Conservation (phyloP, 345 rosid genomes). For the Microthlaspi erraticum region DNA sequence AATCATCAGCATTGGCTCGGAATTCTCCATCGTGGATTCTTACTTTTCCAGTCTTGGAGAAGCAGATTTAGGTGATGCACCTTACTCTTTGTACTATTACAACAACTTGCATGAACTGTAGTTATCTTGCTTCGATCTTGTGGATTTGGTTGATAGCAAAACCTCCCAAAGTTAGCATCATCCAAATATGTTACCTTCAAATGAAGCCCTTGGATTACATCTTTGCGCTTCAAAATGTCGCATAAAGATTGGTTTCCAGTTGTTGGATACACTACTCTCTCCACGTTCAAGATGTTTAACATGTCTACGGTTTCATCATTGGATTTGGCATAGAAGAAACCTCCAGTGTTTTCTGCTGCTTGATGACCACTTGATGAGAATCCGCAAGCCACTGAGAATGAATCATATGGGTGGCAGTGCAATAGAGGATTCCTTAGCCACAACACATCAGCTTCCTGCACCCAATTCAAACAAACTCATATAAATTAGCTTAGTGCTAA, state of each 20-base stretch:
- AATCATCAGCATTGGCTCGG: background rate
- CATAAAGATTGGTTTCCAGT: slow-evolving; percentile 36
- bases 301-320: slow-evolving; percentile 16
- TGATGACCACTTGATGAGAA: slow-evolving; percentile 13
- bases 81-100: slow-evolving; percentile 46
- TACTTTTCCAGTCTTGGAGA: slow-evolving; percentile 49
- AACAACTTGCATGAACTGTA: slow-evolving; percentile 53
- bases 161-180: slow-evolving; percentile 32
- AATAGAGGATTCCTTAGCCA: slow-evolving; percentile 63
- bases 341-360: slow-evolving; percentile 41
- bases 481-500: background rate
- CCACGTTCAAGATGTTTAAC: slow-evolving; percentile 28
- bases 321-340: slow-evolving; percentile 47
- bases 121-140: slow-evolving; percentile 41
- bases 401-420: background rate
- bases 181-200: slow-evolving; percentile 18
- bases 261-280: slow-evolving; percentile 44
- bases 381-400: slow-evolving; percentile 47
- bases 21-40: slow-evolving; percentile 29
- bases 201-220: background rate
- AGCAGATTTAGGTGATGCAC: slow-evolving; percentile 50
- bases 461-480: background rate
- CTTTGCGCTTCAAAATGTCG: slow-evolving; percentile 31
- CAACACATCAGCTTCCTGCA: slow-evolving; percentile 63
- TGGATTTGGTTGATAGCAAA: slow-evolving; percentile 15